phyloP scores from a whole-genome alignment of 2,329 filamentous ascomycete genomes.

The Xylaria sp. region DNA sequence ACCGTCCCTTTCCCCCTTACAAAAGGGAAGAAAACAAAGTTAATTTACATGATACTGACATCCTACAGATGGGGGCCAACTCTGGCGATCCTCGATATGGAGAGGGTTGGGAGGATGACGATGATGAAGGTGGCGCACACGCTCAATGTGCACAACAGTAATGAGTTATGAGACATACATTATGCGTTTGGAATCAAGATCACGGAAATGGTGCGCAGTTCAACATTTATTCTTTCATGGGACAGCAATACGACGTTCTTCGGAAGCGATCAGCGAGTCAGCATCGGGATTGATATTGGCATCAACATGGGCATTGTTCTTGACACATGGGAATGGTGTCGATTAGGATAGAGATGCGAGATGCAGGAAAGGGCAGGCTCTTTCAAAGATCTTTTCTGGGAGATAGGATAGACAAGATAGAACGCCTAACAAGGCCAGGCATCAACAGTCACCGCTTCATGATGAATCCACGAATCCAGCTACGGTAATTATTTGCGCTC shows the following conservation, averaged over 20 bases:
- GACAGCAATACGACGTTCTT: conserved; percentile 14
- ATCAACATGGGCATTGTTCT: conserved; percentile 13
- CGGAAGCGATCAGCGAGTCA: conserved; percentile 17
- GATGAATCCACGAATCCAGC: conserved; percentile 12
- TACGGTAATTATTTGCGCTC: not conserved
- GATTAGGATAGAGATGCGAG: conserved; percentile 22
- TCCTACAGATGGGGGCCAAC: conserved; percentile 73
- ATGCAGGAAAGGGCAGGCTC: conserved; percentile 7
- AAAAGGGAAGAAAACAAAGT: not conserved
- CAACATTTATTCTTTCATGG: conserved; percentile 21
- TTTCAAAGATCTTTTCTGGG: conserved; percentile 21
- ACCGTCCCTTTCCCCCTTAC: not conserved
- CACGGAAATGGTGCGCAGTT: conserved; percentile 31
- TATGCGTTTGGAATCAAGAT: conserved; percentile 37
- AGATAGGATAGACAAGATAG: conserved; percentile 39
- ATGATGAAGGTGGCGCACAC: conserved; percentile 72
- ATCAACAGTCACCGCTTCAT: conserved; percentile 23
- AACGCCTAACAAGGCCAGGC: conserved; percentile 31
- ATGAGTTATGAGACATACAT: conserved; percentile 50
- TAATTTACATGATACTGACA: conserved; percentile 1
- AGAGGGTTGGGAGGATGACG: conserved; percentile 76
- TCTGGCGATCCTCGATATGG: conserved; percentile 74
- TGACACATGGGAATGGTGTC: conserved; percentile 1
- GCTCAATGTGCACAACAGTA: conserved; percentile 81
- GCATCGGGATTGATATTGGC: conserved; percentile 13